phyloP scores from a whole-genome alignment of 2,329 filamentous ascomycete genomes.

The Elsinoe necatrix region DNA sequence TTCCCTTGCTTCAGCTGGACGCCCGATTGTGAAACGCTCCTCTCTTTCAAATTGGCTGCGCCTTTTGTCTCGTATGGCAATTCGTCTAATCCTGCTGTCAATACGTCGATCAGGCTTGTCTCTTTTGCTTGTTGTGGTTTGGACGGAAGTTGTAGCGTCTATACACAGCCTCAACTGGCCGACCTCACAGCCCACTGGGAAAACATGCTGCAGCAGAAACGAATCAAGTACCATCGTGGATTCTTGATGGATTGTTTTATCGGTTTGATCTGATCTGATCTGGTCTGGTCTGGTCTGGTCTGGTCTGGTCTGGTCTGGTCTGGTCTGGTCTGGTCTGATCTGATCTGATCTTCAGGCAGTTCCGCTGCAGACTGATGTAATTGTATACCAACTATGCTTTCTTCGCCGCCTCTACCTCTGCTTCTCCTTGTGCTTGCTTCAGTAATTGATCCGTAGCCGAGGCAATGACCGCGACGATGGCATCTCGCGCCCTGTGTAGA shows the following conservation, averaged over 20 bases:
- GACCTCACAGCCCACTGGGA: constrained; percentile 5
- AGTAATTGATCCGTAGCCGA: constrained; percentile 9
- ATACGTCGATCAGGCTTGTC: neutral
- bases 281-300: neutral
- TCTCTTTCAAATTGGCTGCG: neutral
- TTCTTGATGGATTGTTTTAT: neutral
- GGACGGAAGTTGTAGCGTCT: neutral
- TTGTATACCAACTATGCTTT: neutral
- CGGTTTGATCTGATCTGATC: neutral
- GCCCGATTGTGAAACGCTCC: neutral
- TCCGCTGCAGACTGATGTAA: neutral
- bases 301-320: neutral
- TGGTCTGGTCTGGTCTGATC: neutral
- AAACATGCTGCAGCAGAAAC: neutral
- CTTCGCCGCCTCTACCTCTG: neutral
- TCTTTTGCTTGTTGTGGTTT: neutral
- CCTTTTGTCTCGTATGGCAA: neutral
- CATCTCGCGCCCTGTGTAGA: constrained; percentile 12
- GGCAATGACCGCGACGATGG: constrained; percentile 15
- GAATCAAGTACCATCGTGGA: neutral
- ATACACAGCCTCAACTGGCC: neutral
- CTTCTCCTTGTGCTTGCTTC: neutral
- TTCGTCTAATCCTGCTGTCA: neutral
- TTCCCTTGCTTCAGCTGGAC: neutral
- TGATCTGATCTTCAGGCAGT: neutral